Evolutionary conservation across 2,329 filamentous ascomycete genomes (phyloP), one percentile per base, ranked within the genome.

Genomic region (Hypoxylon sp.): DNA sequence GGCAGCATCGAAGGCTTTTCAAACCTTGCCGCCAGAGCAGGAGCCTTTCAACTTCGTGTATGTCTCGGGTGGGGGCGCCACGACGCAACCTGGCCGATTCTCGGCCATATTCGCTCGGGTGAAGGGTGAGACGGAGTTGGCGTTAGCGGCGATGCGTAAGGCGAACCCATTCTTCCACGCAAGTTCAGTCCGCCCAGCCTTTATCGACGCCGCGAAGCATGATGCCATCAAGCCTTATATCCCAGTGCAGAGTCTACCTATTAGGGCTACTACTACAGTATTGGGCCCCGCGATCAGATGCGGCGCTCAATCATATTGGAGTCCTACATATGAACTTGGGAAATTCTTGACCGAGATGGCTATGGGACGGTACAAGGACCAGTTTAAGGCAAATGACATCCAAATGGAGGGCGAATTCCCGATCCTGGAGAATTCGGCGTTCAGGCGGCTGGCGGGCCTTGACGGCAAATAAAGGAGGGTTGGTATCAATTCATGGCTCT

Each of bases 1-100:
- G 1, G 86, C 84, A 2, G 90, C 90, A 44, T 66, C 70, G 2
- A 22, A 73, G 22, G 74, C 74, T 2, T 76, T 77, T 57, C 66
- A 73, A 44, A 53, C 90, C 11, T 80, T 84, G 2, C 64, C 75
- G 0, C 72, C 76, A 2, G 79, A 80, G 13, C 76, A 80, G 3
- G 75, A 83, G 44, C 86, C 88, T 0, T 90, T 94, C 78, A 88
- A 88, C 57, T 94, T 94, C 77, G 83, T 94, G 69, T 91, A 89
- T 75, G 86, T 94, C 31, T 94, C 91, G 0, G 91, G 90, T 54
- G 80, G 83, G 57, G 89, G 89, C 50, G 86, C 90, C 0, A 90
- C 89, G 1, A 84, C 85, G 17, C 79, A 79, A 0, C 91, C 90
- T 0, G 85, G 85, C 2, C 76, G 78, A 3, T 85, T 90, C 72